Base-by-base conservation (phyloP, 495 filamentous ascomycete genomes). In the Podospora pseudopauciseta region DNA sequence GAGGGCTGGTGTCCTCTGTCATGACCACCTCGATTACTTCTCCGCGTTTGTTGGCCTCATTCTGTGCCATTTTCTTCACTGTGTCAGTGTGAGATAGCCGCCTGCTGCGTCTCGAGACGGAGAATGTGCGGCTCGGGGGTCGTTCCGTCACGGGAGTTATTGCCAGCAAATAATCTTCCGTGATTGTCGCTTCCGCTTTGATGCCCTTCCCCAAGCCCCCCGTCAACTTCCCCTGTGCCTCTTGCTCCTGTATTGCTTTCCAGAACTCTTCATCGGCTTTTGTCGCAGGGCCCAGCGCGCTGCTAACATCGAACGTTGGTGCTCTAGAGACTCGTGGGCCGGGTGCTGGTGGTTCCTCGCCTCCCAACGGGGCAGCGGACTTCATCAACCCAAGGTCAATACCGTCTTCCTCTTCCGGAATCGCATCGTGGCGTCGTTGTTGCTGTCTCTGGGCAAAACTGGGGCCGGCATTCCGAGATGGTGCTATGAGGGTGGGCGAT, bases 21-120 rank as follows among this genome's bases (percentile, higher is more conserved):
- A 83, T 72, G 23, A 86, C 77, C 1, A 87, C 79, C 70, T 85
- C 80, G 62, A 86, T 81, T 3, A 84, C 79, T 67, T 84, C 77
- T 7, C 83, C 82, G 15, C 82, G 72, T 63, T 80, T 84, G 71
- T 85, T 85, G 0, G 85, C 84, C 66, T 85, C 83, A 3, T 71
- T 76, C 71, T 86, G 84, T 2, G 78, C 83, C 6, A 85, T 71
- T 44, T 80, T 76, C 59, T 75, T 78, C 32, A 84, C 62, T 11
- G 81, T 79, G 49, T 74, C 72, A 19, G 68, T 55, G 26, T 77
- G 73, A 49, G 70, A 70, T n/a, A 80, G 64, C 1, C 67, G 65
- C 26, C 59, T 30, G n/a, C 71, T 68, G 13, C 68, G 67, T 56
- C 75, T 70, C 2, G 81, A 77, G 39, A 49, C 15, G 9, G 39